Conservation (phyloP, 2,329 filamentous ascomycete species). For the Fusarium fracticaudum region DNA sequence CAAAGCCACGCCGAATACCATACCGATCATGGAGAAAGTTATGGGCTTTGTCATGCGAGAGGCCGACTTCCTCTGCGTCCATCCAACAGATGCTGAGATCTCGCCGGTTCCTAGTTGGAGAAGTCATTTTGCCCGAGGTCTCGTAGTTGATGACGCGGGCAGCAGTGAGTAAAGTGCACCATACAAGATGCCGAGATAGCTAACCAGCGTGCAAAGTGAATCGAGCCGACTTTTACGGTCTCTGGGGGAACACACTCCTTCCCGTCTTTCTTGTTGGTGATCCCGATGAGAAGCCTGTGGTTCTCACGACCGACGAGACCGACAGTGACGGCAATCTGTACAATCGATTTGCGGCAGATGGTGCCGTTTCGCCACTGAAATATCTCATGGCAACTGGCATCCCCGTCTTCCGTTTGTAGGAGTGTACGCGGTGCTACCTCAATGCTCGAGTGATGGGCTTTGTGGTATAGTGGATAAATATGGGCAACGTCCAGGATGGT, state of each 20-base stretch:
- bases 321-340: not conserved
- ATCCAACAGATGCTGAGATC: not conserved
- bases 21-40: too few species aligned
- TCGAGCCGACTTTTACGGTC: slow-evolving; percentile 30
- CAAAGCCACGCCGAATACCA: too few species aligned
- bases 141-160: slow-evolving; percentile 41
- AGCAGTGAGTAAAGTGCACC: slow-evolving; percentile 5
- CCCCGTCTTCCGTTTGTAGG: not conserved
- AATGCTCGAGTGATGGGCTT: not conserved
- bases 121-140: not conserved
- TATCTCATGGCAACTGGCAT: not conserved
- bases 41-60: not conserved
- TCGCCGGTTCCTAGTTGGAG: not conserved
- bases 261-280: slow-evolving; percentile 37
- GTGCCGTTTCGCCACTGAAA: not conserved
- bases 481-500: not conserved
- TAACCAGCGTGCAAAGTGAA: not conserved
- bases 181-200: not conserved
- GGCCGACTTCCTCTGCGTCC: slow-evolving; percentile 24
- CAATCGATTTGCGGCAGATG: not conserved
- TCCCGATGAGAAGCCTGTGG: not conserved
- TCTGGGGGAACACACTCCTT: slow-evolving; percentile 38
- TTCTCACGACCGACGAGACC: not conserved
- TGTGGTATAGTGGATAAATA: not conserved
- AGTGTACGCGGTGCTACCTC: not conserved